Base-by-base conservation (phyloP, 164 flowering plant genomes). In the Nymphaea colorata region DNA sequence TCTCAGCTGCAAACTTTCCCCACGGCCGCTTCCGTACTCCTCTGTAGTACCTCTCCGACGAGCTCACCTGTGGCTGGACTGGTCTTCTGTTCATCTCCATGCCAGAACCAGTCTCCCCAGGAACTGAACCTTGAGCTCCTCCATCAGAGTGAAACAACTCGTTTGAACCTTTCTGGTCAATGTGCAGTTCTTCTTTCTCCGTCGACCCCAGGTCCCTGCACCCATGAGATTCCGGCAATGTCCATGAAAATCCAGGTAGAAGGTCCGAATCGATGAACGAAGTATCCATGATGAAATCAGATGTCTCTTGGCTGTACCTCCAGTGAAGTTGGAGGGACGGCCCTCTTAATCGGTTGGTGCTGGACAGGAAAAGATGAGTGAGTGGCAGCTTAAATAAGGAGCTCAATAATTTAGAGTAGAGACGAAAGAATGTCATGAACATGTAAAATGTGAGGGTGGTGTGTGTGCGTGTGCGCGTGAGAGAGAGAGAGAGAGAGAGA, bases 11-110 rank as follows among this genome's bases (percentile, higher is more conserved):
- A 25, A 61, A 68, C 47, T 44, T 61, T 4, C 70, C 70, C 70
- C 70, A 68, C 8, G 70, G 70, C 45, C 70, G 70, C 70, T 5
- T 43, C 17, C 70, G 64, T 14, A 68, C 70, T 42, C 70, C 70
- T 16, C 70, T 59, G 41, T 68, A 68, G 70, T 12, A 68, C 65
- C 15, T 68, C 55, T 25, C 51, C 64, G 43, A 4, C 57, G 36
- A 25, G 36, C 14, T 51, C 57, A 51, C 57, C 14, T 51, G 57
- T 3, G 3, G 12, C 57, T 15, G 15, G 14, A 51, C 57, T 15
- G 14, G 57, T 15, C 57, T 51, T 15, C 57, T 3, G 12, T 5
- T 51, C 10, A 8, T 15, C 57, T 10, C 57, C 3, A 51, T 15
- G 14, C 12, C 15, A 8, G 57, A 8, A 51, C 57, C 15, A 0